Evolutionary conservation across 2,329 filamentous ascomycete species (phyloP).

Genomic region (Endothia cerciana): DNA sequence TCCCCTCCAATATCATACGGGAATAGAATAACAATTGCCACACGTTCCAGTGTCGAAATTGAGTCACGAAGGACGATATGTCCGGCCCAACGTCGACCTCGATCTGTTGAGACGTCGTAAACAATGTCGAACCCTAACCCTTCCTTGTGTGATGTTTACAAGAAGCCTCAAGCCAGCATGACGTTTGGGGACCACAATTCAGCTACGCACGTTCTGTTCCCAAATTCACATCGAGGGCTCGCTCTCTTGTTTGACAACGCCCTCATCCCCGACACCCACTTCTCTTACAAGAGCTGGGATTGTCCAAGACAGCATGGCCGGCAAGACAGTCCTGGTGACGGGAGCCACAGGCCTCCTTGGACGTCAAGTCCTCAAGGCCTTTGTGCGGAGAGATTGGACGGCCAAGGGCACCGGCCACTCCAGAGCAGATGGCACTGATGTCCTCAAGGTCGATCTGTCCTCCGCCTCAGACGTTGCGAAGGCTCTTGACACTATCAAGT

Average conservation of each 20-base stretch:
- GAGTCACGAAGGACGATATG: not conserved
- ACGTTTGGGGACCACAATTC: not conserved
- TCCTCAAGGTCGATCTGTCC: conserved; percentile 63
- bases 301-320: conserved; percentile 31
- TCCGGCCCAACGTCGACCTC: not conserved
- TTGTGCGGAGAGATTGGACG: conserved; percentile 69
- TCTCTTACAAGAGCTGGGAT: not conserved
- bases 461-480: conserved; percentile 51
- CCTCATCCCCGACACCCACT: not conserved
- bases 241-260: not conserved
- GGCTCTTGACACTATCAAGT: conserved; percentile 60
- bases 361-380: conserved; percentile 74
- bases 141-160: not conserved
- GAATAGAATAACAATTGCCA: not conserved
- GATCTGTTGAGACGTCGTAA: not conserved
- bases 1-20: not conserved
- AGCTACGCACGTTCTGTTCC: not conserved
- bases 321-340: conserved; percentile 71
- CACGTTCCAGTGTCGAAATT: not conserved
- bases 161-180: not conserved
- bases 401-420: conserved; percentile 75
- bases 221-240: not conserved
- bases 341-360: conserved; percentile 85
- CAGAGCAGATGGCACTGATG: conserved; percentile 70
- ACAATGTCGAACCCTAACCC: not conserved